Evolutionary conservation across 2,329 filamentous ascomycete genomes (phyloP).

Genomic region (Pestalotiopsis sp.): DNA sequence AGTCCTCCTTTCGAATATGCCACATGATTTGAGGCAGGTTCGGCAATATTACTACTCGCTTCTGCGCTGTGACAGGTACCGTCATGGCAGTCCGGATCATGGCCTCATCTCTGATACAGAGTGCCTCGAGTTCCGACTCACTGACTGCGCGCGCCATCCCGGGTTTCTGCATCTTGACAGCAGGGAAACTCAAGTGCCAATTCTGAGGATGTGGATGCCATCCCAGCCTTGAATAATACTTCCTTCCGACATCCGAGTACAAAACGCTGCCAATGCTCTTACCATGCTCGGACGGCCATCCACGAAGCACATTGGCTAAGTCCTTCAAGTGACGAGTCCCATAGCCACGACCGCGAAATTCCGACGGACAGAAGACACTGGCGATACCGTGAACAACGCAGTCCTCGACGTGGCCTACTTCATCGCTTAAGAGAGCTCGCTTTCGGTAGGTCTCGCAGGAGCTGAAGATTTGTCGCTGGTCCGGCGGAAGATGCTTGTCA

Average conservation of each 20-base stretch:
- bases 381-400: conserved; percentile 12
- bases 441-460: conserved; percentile 19
- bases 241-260: conserved; percentile 20
- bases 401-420: conserved; percentile 12
- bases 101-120: not conserved
- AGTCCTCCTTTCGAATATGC: conserved; percentile 22
- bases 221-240: conserved; percentile 16
- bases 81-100: not conserved
- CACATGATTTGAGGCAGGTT: conserved; percentile 20
- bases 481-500: conserved; percentile 8
- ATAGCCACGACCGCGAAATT: conserved; percentile 14
- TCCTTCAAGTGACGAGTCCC: conserved; percentile 18
- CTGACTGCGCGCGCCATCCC: not conserved
- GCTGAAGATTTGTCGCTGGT: conserved; percentile 15
- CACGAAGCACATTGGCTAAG: conserved; percentile 9
- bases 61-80: not conserved
- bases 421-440: conserved; percentile 12
- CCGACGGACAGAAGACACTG: conserved; percentile 13
- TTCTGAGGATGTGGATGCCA: conserved; percentile 18
- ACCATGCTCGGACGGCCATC: conserved; percentile 15
- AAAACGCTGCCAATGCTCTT: conserved; percentile 15
- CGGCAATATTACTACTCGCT: conserved; percentile 15
- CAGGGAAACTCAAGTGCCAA: conserved; percentile 12
- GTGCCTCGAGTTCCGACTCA: not conserved
- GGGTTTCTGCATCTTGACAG: not conserved